Evolutionary conservation across 345 rosid genomes (phyloP), one percentile per base, ranked within the genome.

Genomic region (Lumnitzera racemosa): DNA sequence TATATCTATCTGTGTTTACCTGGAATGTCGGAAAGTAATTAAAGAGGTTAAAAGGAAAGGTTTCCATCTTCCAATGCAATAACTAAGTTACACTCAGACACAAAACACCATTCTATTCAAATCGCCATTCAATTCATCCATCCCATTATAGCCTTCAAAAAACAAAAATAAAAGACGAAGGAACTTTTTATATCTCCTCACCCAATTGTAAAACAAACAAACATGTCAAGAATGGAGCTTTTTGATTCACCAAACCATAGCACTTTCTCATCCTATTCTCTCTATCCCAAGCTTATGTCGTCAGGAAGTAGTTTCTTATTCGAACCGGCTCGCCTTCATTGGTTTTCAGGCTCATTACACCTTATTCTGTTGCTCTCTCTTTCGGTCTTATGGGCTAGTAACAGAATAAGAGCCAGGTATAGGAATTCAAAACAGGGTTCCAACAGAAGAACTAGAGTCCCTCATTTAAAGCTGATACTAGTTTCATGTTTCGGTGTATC

Each of bases 401-500:
- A 53, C 67, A 66, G 55, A 16, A 50, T 51, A 25, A 49, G 36
- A 49, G 50, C 62, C 15, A 7, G 4, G 43, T 5, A 3, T 36
- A 36, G 43, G 49, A 58, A 14, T 17, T 65, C 63, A 12, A 72
- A 65, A 55, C 55, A 61, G 56, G 27, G 61, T 59, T 24, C 27
- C 46, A 57, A 15, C 57, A 63, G 63, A 31, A 63, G 5, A 20
- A 20, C 20, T 27, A 27, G 31, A 27, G 31, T 27, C 5, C 31
- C 61, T 43, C 70, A 68, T 70, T 62, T 64, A 65, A 84, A 76
- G 72, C 71, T 51, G 62, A 78, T 75, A 68, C 29, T 86, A 65
- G 61, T 80, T 53, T 80, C 76, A 69, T 80, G 83, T 57, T 57
- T 78, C 15, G 78, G 83, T 49, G 67, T 88, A 60, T 80, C 89